These are phyloP conservation scores for Populus alba DNA, from an alignment of 345 rosid species.

Conservation along the genomic window DNA sequence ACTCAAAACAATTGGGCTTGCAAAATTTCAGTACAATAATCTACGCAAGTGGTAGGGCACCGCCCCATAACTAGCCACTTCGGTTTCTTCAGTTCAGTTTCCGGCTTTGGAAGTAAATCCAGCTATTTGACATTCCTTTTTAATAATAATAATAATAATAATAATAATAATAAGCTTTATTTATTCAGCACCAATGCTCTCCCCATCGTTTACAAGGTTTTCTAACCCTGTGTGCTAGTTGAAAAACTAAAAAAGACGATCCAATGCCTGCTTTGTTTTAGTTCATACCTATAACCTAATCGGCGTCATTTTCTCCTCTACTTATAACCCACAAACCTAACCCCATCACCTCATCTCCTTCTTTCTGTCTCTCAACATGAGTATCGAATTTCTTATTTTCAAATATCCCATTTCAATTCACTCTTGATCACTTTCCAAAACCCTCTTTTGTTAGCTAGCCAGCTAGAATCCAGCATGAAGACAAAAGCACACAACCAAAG, in stretches of 20 bases:
- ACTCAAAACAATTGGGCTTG: background rate
- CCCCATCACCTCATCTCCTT: background rate
- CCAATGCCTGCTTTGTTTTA: background rate
- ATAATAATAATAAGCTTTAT: background rate
- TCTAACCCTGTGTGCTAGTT: background rate
- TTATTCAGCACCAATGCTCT: background rate
- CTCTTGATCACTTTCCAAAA: background rate
- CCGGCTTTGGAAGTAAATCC: background rate
- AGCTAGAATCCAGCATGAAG: constrained; percentile 25
- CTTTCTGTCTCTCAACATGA: background rate
- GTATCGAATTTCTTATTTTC: background rate
- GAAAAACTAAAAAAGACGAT: background rate
- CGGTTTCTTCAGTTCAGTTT: background rate
- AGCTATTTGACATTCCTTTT: background rate
- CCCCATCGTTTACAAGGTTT: background rate
- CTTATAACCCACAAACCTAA: background rate
- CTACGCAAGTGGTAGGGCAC: background rate
- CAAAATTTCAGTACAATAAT: background rate
- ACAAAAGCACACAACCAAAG: constrained; percentile 29
- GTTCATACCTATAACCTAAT: background rate
- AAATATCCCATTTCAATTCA: background rate
- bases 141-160: too few species aligned
- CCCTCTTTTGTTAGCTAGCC: background rate
- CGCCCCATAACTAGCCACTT: background rate
- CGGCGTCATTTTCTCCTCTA: background rate